These are phyloP conservation scores for Myriosclerotinia scirpicola DNA, from an alignment of 2,329 filamentous ascomycete genomes.

Conservation along the genomic window DNA sequence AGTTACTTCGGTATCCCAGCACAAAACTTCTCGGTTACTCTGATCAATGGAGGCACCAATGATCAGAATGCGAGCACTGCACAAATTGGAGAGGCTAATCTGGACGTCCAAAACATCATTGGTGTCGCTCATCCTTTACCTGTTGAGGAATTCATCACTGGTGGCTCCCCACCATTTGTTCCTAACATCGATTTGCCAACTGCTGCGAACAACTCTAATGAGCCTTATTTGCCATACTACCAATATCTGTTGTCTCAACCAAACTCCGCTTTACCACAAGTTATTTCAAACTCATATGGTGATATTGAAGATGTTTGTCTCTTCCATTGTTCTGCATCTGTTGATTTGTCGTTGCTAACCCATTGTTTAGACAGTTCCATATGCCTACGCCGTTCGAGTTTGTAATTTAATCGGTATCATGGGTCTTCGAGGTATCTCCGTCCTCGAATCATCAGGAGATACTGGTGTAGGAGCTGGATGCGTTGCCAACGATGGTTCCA, in stretches of 20 bases:
- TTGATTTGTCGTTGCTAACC: neutral
- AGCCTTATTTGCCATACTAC: slow-evolving; percentile 59
- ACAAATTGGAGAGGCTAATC: slow-evolving; percentile 29
- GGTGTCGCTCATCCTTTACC: slow-evolving; percentile 54
- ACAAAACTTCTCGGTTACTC: slow-evolving; percentile 47
- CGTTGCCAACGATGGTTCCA: slow-evolving; percentile 54
- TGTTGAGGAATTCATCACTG: slow-evolving; percentile 56
- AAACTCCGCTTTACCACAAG: slow-evolving; percentile 50
- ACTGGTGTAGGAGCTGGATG: slow-evolving; percentile 51
- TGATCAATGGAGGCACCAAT: slow-evolving; percentile 45
- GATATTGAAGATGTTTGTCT: slow-evolving; percentile 50
- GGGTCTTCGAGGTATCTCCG: slow-evolving; percentile 52
- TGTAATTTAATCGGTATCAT: slow-evolving; percentile 55
- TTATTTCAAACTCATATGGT: slow-evolving; percentile 58
- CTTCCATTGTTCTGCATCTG: neutral
- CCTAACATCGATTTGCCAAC: slow-evolving; percentile 44
- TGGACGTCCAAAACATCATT: slow-evolving; percentile 55
- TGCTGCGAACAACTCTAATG: slow-evolving; percentile 46
- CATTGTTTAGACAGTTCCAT: slow-evolving; percentile 48
- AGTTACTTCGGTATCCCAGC: slow-evolving; percentile 44
- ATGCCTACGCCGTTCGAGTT: slow-evolving; percentile 52
- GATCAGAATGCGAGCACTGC: slow-evolving; percentile 41
- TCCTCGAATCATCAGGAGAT: slow-evolving; percentile 55
- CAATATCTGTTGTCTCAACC: slow-evolving; percentile 50
- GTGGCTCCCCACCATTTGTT: slow-evolving; percentile 53